Conservation (phyloP, 352 stramenopile species). For the Phytophthora chlamydospora region DNA sequence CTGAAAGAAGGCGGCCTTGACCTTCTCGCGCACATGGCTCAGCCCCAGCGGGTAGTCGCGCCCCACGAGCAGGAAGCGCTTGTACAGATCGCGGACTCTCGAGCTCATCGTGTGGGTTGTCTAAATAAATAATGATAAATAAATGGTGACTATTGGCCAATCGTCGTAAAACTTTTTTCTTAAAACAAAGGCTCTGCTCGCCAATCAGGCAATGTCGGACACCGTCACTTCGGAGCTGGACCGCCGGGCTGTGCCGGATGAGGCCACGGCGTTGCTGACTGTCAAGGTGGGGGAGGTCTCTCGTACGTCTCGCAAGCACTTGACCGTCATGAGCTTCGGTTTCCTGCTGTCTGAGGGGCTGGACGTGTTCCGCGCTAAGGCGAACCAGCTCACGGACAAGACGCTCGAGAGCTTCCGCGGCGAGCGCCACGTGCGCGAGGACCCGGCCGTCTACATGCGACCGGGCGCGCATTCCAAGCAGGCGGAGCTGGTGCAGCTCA, state of each 20-base stretch:
- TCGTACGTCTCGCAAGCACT: conserved; percentile 73
- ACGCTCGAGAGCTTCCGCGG: conserved; percentile 50
- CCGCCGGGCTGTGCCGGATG: conserved; percentile 53
- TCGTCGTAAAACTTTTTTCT: conserved; percentile 4
- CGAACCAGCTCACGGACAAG: conserved; percentile 59
- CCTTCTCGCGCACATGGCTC: conserved; percentile 90
- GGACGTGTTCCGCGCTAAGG: conserved; percentile 74
- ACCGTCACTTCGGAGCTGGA: conserved; percentile 9
- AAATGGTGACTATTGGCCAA: conserved; percentile 12
- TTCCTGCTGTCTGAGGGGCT: conserved; percentile 79
- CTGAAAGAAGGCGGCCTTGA: conserved; percentile 92
- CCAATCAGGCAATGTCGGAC: no score
- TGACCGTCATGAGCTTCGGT: conserved; percentile 61
- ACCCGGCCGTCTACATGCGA: conserved; percentile 77
- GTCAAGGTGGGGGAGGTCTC: conserved; percentile 80
- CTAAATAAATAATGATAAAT: neutral
- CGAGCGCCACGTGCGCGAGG: conserved; percentile 63
- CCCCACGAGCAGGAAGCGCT: conserved; percentile 93
- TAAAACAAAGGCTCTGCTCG: no score
- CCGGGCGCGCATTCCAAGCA: conserved; percentile 82
- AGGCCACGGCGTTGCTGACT: conserved; percentile 67
- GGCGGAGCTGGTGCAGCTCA: conserved; percentile 77
- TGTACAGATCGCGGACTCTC: conserved; percentile 96
- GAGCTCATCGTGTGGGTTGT: conserved; percentile 82
- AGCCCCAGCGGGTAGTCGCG: conserved; percentile 95